Evolutionary conservation across 306 rosid genomes (phyloP).

Genomic region (Leucaena leucocephala): DNA sequence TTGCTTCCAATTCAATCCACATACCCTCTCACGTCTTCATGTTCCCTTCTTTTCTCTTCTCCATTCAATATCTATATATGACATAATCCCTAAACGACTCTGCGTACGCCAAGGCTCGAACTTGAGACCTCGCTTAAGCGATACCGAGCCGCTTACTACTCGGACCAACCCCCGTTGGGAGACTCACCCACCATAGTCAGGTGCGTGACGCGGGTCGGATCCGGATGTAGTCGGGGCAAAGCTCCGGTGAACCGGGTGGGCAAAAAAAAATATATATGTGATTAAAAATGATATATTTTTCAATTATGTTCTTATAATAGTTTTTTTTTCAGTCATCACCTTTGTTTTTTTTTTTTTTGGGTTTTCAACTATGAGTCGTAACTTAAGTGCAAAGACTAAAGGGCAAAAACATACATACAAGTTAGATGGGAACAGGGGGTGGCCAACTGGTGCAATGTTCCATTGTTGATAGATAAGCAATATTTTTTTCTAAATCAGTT

Average conservation of each 20-base stretch:
- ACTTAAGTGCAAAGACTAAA: constrained; percentile 33
- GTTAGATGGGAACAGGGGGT: constrained; percentile 27
- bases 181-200: too few species aligned
- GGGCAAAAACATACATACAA: background rate
- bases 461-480: constrained; percentile 20
- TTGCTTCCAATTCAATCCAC: constrained; percentile 70
- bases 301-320: background rate
- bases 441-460: constrained; percentile 42
- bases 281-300: too few species aligned
- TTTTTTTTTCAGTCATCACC: background rate
- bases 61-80: background rate
- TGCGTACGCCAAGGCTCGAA: too few species aligned
- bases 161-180: too few species aligned
- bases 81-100: constrained; percentile 10
- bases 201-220: too few species aligned
- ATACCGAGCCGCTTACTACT: too few species aligned
- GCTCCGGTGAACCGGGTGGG: too few species aligned
- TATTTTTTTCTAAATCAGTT: constrained; percentile 5
- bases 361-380: constrained; percentile 4
- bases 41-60: background rate
- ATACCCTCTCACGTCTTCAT: constrained; percentile 39
- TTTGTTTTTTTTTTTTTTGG: background rate
- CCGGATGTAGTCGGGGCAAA: too few species aligned
- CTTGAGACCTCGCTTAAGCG: too few species aligned
- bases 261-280: too few species aligned